Evolutionary conservation across 2,329 filamentous ascomycete species (phyloP), one percentile per base, ranked within the genome.

Genomic region (Diaporthe batatas): DNA sequence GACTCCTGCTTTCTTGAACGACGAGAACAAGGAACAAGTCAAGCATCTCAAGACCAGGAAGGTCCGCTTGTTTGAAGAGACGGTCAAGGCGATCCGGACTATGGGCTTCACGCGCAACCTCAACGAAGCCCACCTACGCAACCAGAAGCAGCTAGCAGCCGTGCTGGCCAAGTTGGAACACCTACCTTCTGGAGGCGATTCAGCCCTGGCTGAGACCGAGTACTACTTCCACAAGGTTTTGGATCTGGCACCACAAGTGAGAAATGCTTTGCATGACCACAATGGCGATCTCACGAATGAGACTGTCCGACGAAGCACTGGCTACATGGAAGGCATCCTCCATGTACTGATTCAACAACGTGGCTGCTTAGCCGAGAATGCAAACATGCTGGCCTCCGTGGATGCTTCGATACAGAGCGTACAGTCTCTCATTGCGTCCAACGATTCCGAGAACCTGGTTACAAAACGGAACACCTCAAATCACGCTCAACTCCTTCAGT

Each of bases 11-110:
- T 87, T 88, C n/a, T 83, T 97, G 58, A 98, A 90, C 0, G 94
- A 98, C 34, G 95, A 98, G 55, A 98, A 96, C 81, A 96, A 95
- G 79, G 89, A 91, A 14, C 82, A 89, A 21, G 90, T 98, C 74
- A 95, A 97, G 81, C 94, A 98, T 80, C 90, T 98, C 76, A 98
- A 98, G 85, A 91, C 91, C 3, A 90, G 94, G 77, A 99, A 99
- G 83, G 91, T 94, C 55, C 95, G 95, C 77, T 88, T 98, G 18
- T 96, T 97, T 77, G 93, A 94, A 0, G 96, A 98, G 77, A 95
- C 93, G 0, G 84, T 99, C 75, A 95, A 94, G 78, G 90, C 91
- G 29, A 85, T 98, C 36, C 91, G 94, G 47, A 90, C 92, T 72
- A 98, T 99, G 96, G 96, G 96, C 5, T 90, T 99, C 77, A 92